phyloP scores from a whole-genome alignment of 306 rosid genomes.

The Dicorynia guianensis region DNA sequence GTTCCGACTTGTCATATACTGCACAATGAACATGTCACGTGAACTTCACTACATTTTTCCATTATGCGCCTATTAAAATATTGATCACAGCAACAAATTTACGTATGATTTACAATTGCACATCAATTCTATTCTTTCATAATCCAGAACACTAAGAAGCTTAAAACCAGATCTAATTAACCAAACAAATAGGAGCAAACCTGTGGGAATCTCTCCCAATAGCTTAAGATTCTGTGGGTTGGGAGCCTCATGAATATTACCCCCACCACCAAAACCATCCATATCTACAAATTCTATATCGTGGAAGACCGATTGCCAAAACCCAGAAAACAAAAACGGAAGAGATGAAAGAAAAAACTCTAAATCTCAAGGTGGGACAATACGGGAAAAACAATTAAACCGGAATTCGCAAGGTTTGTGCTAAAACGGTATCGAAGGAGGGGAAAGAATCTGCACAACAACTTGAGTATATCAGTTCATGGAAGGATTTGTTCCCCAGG shows the following conservation, averaged over 20 bases:
- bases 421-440: conserved; percentile 29
- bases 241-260: conserved; percentile 59
- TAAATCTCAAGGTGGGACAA: conserved; percentile 12
- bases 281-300: conserved; percentile 43
- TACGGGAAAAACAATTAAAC: background rate
- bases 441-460: conserved; percentile 40
- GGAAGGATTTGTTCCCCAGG: background rate
- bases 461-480: conserved; percentile 2
- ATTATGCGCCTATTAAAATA: background rate
- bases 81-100: background rate
- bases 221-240: conserved; percentile 55
- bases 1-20: background rate
- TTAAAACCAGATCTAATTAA: conserved; percentile 19
- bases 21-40: background rate
- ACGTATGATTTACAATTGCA: background rate
- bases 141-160: background rate
- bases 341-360: background rate
- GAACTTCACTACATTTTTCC: background rate
- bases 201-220: conserved; percentile 54
- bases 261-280: conserved; percentile 76
- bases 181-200: conserved; percentile 38
- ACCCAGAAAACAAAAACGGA: background rate
- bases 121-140: background rate
- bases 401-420: conserved; percentile 32
- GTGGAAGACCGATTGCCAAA: conserved; percentile 3